phyloP scores from a whole-genome alignment of 1,284 basidiomycete genomes.

The Calocybe gambosa region DNA sequence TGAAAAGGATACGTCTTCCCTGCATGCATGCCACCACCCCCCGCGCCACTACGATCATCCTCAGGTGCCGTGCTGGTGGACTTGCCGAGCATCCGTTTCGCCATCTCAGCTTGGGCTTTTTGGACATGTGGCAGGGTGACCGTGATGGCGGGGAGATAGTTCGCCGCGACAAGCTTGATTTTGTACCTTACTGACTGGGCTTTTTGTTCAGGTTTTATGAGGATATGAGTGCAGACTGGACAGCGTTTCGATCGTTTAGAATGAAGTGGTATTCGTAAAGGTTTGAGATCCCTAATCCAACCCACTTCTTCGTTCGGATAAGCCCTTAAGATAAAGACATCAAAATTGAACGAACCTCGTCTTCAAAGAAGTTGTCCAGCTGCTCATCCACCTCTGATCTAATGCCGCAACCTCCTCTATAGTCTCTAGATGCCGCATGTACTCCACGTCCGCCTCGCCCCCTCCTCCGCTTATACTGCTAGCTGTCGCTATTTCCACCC shows the following conservation, averaged over 20 bases:
- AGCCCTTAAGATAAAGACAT: not conserved
- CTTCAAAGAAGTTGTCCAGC: constrained; percentile 68
- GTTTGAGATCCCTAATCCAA: constrained; percentile 65
- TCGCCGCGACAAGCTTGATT: constrained; percentile 93
- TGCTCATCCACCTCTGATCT: constrained; percentile 77
- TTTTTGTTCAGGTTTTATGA: constrained; percentile 98
- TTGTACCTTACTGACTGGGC: constrained; percentile 91
- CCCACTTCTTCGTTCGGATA: constrained; percentile 9
- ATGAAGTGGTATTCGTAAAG: constrained; percentile 84
- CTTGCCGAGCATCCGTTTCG: constrained; percentile 44
- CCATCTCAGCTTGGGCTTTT: constrained; percentile 36
- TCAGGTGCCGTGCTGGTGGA: constrained; percentile 31
- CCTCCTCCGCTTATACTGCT: constrained; percentile 49
- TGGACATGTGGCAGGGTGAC: constrained; percentile 57
- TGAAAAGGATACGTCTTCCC: constrained; percentile 84
- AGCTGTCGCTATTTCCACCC: constrained; percentile 56
- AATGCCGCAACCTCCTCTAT: constrained; percentile 63
- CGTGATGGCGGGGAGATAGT: constrained; percentile 88
- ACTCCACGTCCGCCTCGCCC: constrained; percentile 66
- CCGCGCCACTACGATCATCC: constrained; percentile 32
- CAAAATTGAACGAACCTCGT: constrained; percentile 46
- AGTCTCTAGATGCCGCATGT: constrained; percentile 56
- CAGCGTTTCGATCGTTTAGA: constrained; percentile 96
- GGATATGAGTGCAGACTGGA: constrained; percentile 88
- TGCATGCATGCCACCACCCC: constrained; percentile 46